Percentiles rank a stretch among this genome's conserved stretches.
phyloP scores from a whole-genome alignment of 371 early-diverging fungal genomes.

The Syncephalastrum racemosum region DNA sequence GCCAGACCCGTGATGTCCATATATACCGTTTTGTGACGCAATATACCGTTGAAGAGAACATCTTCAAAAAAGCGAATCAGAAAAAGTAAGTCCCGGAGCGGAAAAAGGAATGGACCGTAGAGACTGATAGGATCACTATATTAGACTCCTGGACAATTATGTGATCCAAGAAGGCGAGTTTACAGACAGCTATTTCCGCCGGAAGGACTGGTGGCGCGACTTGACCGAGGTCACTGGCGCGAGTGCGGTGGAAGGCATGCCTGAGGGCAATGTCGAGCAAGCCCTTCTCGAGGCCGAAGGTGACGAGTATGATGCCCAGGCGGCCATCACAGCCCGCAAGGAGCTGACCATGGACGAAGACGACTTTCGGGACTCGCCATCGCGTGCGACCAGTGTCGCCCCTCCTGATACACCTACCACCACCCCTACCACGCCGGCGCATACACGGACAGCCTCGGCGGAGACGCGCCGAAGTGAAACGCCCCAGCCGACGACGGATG shows the following conservation, averaged over 20 bases:
- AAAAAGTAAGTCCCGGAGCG: constrained; percentile 58
- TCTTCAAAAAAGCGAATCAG: constrained; percentile 80
- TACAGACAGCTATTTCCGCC: constrained; percentile 70
- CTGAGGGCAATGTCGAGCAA: constrained; percentile 58
- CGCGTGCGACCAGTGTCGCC: constrained; percentile 11
- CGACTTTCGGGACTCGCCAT: constrained; percentile 58
- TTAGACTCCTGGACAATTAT: constrained; percentile 78
- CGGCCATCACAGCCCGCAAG: constrained; percentile 62
- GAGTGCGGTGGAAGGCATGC: constrained; percentile 17
- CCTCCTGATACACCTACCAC: constrained; percentile 9
- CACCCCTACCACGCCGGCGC: not conserved
- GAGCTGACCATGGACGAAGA: constrained; percentile 66
- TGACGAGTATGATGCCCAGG: constrained; percentile 70
- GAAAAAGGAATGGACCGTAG: too few species aligned
- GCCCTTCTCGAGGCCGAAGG: constrained; percentile 68
- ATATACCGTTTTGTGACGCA: constrained; percentile 90
- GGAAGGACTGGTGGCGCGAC: constrained; percentile 70
- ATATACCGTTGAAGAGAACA: constrained; percentile 89
- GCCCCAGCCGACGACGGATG: not conserved
- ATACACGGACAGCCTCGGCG: not conserved
- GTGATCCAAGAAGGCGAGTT: constrained; percentile 85
- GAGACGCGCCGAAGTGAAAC: not conserved
- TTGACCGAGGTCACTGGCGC: constrained; percentile 53
- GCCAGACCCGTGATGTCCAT: constrained; percentile 90
- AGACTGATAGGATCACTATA: too few species aligned